A percentile compares a stretch with the other conserved stretches of the same genome.
Evolutionary conservation across 306 rosid genomes (phyloP).

Genomic region (Canavalia gladiata): DNA sequence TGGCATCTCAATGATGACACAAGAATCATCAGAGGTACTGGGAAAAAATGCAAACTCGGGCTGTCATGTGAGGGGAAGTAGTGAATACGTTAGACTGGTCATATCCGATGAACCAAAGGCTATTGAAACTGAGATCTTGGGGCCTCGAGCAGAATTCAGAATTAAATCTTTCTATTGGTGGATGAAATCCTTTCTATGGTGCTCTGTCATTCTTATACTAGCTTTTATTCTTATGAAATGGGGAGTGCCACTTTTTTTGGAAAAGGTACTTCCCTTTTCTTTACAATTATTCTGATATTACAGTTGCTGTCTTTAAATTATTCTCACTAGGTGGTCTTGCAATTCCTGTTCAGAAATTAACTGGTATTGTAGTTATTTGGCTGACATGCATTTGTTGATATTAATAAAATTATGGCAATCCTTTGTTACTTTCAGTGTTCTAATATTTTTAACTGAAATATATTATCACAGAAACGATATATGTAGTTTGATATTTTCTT

Average conservation of each 20-base stretch:
- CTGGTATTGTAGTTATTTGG: neutral
- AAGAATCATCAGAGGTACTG: constrained; percentile 56
- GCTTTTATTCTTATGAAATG: constrained; percentile 63
- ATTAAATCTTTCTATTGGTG: constrained; percentile 60
- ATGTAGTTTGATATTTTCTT: constrained; percentile 10
- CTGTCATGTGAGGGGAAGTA: constrained; percentile 52
- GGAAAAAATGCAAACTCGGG: constrained; percentile 49
- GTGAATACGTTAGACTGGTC: constrained; percentile 71
- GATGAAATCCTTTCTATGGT: constrained; percentile 63
- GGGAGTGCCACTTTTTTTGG: constrained; percentile 76
- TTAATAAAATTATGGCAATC: neutral
- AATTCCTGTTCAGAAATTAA: constrained; percentile 5
- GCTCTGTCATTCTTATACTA: constrained; percentile 52
- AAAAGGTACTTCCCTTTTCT: constrained; percentile 62
- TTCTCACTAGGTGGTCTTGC: neutral
- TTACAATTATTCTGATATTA: constrained; percentile 19
- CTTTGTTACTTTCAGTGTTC: neutral
- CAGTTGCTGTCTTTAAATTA: neutral
- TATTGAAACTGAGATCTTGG: constrained; percentile 54
- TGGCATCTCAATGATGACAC: constrained; percentile 51
- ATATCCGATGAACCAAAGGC: constrained; percentile 57
- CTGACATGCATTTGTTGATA: neutral
- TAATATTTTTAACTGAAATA: constrained; percentile 14
- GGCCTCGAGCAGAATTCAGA: constrained; percentile 55
- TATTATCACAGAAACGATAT: neutral